Base-by-base conservation (phyloP, 352 stramenopile genomes). In the Globisporangium splendens region DNA sequence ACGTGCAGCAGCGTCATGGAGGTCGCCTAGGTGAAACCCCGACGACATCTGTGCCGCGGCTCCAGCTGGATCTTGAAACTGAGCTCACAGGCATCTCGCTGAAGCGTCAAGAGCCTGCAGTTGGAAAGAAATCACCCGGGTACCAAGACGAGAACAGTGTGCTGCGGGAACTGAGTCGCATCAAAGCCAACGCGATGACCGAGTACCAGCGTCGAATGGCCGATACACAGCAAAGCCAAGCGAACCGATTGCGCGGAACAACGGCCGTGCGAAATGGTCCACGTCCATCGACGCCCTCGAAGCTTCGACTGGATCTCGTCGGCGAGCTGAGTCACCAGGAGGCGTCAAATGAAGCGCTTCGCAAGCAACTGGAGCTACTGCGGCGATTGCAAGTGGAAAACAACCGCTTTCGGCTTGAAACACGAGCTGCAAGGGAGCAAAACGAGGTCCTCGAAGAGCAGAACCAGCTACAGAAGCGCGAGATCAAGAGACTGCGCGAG, bases 381-480 rank as follows among this genome's bases (percentile, higher is more conserved):
- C 72, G 78, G 15, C 76, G 81, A 0, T 65, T 91, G 3, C 78
- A 91, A 53, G 56, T 87, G 8, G 81, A 91, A 44, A 91, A 91
- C 62, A 88, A 84, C 49, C 76, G 78, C 46, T 86, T 91, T 39
- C 77, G 78, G 12, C 70, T 77, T 38, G 81, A 91, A 39, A 63
- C 63, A 3, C 66, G 74, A 8, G 62, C 69, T 2, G 59, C 84
- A 18, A 63, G 75, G 15, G 78, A 83, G 22, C 68, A 77, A 41
- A 79, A 83, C 28, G 67, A 77, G 11, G 59, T 63, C 15, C 56
- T 90, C 0, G 68, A 78, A 46, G 73, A 84, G 54, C 69, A 72
- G 14, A 65, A 69, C 28, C 47, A 75, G 18, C 39, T 77, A 2
- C 70, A 80, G 50, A 64, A 79, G 31, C 63, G 63, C 12, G 81